Evolutionary conservation across 257 asterid genomes (phyloP), one percentile per base, ranked within the genome.

Genomic region (Galeopsis tetrahit): DNA sequence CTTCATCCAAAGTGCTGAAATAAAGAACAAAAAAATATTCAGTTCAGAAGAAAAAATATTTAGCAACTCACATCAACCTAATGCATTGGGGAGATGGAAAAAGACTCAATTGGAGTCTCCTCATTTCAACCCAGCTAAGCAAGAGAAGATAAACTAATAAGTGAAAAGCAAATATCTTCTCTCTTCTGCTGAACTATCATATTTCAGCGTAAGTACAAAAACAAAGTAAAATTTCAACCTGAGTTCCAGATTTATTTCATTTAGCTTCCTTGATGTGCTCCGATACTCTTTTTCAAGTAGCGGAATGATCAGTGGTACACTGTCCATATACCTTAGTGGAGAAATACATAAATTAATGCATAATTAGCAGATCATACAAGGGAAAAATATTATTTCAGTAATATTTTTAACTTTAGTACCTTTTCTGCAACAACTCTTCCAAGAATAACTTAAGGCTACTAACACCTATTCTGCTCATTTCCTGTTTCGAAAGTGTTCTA

Each of bases 231-330:
- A 48, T 8, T 61, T 68, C 77, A 64, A 93, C 98, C 98, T 84
- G 85, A 91, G 96, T 82, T 93, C 97, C 84, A 82, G 91, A 79
- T 89, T 87, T 60, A 88, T 86, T 78, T 93, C 98, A 71, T 80
- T 84, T 43, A 93, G 91, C 85, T 93, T 93, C 83, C 90, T 87
- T 60, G 91, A 86, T 61, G 90, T 75, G 77, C 87, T 83, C 71
- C 98, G 93, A 40, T 84, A 40, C 82, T 93, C 96, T 83, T 89
- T 91, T 77, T 93, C 98, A 55, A 93, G 97, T 79, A 93, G 98
- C 38, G 97, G 97, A 78, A 93, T 86, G 79, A 93, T 88, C 79
- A 87, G 74, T 61, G 98, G 98, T 49, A 93, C 96, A 49, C 92
- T 89, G 71, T 93, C 93, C 97, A 91, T 85, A 72, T 93, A 93